A percentile compares a stretch with the other conserved stretches of the same genome.
These are phyloP conservation scores for Pichia occidentalis DNA, from an alignment of 805 yeast species.

Conservation along the genomic window DNA sequence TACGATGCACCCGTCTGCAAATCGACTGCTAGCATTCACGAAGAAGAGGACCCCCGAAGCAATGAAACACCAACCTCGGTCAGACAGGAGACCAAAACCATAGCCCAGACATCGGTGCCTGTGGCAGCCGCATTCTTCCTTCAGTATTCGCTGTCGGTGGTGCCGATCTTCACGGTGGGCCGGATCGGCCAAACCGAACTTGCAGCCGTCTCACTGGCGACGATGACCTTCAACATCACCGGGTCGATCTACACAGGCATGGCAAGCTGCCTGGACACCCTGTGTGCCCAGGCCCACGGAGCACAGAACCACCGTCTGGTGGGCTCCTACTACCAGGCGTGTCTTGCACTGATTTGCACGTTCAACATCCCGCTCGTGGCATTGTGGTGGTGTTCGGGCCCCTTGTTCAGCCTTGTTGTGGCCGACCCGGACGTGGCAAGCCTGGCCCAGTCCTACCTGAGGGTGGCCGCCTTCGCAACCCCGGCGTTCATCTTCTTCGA, in stretches of 20 bases:
- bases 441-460: constrained; percentile 41
- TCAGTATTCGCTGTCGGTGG: constrained; percentile 61
- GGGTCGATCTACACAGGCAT: constrained; percentile 64
- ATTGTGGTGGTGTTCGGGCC: constrained; percentile 52
- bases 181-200: constrained; percentile 55
- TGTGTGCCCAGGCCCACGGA: constrained; percentile 68
- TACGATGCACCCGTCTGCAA: too few species aligned
- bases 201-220: constrained; percentile 61
- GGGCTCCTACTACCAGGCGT: constrained; percentile 44
- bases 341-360: constrained; percentile 39
- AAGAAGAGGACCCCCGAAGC: too few species aligned
- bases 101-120: too few species aligned
- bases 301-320: constrained; percentile 24
- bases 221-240: constrained; percentile 70
- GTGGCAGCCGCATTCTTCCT: constrained; percentile 54
- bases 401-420: constrained; percentile 32
- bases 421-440: constrained; percentile 43
- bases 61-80: too few species aligned
- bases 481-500: constrained; percentile 43
- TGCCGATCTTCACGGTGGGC: constrained; percentile 66
- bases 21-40: too few species aligned
- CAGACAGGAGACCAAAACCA: too few species aligned
- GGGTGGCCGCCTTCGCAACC: constrained; percentile 39
- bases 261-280: constrained; percentile 60
- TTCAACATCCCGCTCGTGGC: constrained; percentile 45